Base-by-base conservation (phyloP, 805 yeast species). In the Jamesozyma piceae region DNA sequence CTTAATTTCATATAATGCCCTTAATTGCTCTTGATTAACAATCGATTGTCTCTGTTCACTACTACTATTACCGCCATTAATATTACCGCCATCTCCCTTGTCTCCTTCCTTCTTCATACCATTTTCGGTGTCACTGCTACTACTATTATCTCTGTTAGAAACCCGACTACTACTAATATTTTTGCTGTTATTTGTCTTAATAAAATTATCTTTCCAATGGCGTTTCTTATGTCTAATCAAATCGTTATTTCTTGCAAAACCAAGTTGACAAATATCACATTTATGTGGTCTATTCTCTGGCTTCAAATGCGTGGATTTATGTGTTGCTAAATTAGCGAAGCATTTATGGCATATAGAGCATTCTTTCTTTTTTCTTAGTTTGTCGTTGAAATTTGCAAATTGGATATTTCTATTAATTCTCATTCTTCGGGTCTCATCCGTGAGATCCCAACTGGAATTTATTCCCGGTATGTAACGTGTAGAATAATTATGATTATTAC, bases 201-300 rank as follows among this genome's bases (percentile, higher is more conserved):
- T 15, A 6, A 41, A 37, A 27, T 55, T 55, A 51, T 81, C 90
- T 51, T 82, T 82, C 72, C 88, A 75, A 60, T 88, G 96, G 45
- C 90, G 75, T 62, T 85, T 87, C 54, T 80, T 78, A 60, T 88
- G 97, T 46, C 97, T 72, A 49, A 80, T 74, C 50, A 89, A 67
- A 60, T 88, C 96, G 58, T 89, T 89, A 32, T 89, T 81, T 46
- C 96, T 71, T 15, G 92, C 85, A 64, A 88, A 88, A 2, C 95
- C 95, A 46, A 95, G 75, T 29, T 74, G 70, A 61, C 97, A 88
- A 28, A 77, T 75, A 34, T 75, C 69, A 62, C 97, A 88, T 38
- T 77, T 69, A 57, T 80, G 90, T 0, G 95, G 95, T 44, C 94
- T 71, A 13, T 77, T 69, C 19, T 78, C 74, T 10, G 81, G 84